Base-by-base conservation (phyloP, 257 asterid species). In the Nicotiana paniculata region DNA sequence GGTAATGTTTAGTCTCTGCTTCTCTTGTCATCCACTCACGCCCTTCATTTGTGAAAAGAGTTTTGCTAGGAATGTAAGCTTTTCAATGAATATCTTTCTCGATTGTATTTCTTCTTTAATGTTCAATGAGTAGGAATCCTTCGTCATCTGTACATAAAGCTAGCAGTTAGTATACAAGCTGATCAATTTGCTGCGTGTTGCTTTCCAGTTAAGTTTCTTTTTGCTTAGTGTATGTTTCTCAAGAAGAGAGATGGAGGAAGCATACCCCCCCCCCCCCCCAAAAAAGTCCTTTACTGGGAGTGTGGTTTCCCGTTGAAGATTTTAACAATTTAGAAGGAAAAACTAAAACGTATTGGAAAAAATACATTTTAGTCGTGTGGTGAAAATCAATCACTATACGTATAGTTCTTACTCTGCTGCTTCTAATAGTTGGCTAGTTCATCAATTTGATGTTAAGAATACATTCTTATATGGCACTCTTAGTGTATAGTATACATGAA, bases 31-130 rank as follows among this genome's bases (percentile, higher is more conserved):
- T 48, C 13, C 78, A 39, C 33, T 43, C 18, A 3, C 57, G 11
- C 54, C 77, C 77, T 46, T 12, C 61, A 46, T 72, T 70, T 24
- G 79, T 84, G 79, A 33, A 51, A 74, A 74, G 62, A 46, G 43
- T 74, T 43, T 46, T 43, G 15, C 62, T 48, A 48, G 79, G 61
- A 53, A 53, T 46, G 24, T 67, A 72, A 10, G 0, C 61, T 24
- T 46, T 72, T 46, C 13, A 12, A 75, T 26, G 79, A 48, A 79
- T 26, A 54, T 75, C 79, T 51, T 51, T 51, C 28, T 74, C 30
- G 39, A 10, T 75, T 75, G 63, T 48, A 75, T 75, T 75, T 75
- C 24, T 46, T 80, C 9, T 21, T 43, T 61, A 81, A 57, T 33
- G 43, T 53, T 64, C 28, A 21, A 37, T 75, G 79, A 26, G 63